phyloP scores from a whole-genome alignment of 371 early-diverging fungal genomes.

The Fennellomyces sp. region DNA sequence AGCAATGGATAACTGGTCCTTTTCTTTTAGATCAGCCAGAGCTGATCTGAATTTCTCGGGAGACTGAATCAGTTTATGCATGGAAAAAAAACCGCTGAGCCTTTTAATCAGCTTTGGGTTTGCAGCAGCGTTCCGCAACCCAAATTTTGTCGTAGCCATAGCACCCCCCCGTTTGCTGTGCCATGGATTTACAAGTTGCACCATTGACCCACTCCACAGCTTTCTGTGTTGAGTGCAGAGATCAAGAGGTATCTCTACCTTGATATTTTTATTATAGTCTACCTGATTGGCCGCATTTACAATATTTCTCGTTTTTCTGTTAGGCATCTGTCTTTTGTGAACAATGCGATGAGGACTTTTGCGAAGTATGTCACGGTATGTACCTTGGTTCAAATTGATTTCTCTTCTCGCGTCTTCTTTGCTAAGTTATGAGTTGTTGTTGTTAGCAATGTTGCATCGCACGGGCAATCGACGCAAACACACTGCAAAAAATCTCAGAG shows the following conservation, averaged over 20 bases:
- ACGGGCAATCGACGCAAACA: slow-evolving; percentile 51
- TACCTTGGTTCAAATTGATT: background rate
- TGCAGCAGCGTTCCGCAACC: too few relatives aligned
- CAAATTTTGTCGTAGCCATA: background rate
- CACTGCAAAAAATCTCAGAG: slow-evolving; percentile 31
- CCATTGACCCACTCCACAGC: slow-evolving; percentile 5
- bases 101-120: too few relatives aligned
- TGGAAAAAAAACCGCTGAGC: too few relatives aligned
- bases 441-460: slow-evolving; percentile 52
- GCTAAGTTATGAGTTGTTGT: background rate
- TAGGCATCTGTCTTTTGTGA: slow-evolving; percentile 74
- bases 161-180: background rate
- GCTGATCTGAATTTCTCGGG: background rate
- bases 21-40: background rate
- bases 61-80: slow-evolving; percentile 6
- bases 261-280: background rate
- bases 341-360: slow-evolving; percentile 87
- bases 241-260: slow-evolving; percentile 23
- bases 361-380: slow-evolving; percentile 84
- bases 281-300: background rate
- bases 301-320: background rate
- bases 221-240: slow-evolving; percentile 30
- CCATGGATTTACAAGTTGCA: slow-evolving; percentile 10
- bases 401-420: background rate
- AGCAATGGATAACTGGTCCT: background rate